Evolutionary conservation across 176 grass and related monocot species (phyloP).

Genomic region (Oryza australiensis): DNA sequence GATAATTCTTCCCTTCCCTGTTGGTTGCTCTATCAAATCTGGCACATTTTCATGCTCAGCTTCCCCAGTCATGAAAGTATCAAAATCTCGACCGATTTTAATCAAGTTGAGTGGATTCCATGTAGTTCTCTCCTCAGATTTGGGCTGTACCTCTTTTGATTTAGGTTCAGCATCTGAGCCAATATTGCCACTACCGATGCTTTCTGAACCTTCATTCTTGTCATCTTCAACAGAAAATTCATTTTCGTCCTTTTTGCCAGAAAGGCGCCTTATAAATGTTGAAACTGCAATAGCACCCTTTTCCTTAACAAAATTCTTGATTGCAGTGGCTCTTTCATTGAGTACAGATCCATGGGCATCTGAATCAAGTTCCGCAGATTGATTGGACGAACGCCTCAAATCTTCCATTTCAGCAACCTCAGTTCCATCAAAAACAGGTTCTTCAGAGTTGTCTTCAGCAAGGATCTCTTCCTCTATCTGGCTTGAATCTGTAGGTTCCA

Average conservation of each 20-base stretch:
- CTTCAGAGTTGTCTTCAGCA: constrained; percentile 66
- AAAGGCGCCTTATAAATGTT: constrained; percentile 80
- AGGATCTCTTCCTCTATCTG: constrained; percentile 48
- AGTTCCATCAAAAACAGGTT: constrained; percentile 94
- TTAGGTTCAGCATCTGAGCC: constrained; percentile 44
- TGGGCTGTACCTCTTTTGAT: constrained; percentile 46
- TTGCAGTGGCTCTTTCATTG: constrained; percentile 79
- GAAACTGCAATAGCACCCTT: constrained; percentile 77
- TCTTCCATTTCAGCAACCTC: constrained; percentile 76
- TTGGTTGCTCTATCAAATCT: constrained; percentile 40
- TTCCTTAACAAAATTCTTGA: constrained; percentile 91
- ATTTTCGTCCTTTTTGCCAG: constrained; percentile 83
- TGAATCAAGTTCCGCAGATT: constrained; percentile 46
- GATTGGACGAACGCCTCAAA: constrained; percentile 47
- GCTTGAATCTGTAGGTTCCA: constrained; percentile 42
- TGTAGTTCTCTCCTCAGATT: constrained; percentile 52
- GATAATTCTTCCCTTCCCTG: constrained; percentile 67
- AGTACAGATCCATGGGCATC: constrained; percentile 51
- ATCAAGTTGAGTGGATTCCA: constrained; percentile 97
- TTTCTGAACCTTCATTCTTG: constrained; percentile 46
- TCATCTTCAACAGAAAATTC: constrained; percentile 48
- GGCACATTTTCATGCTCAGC: constrained; percentile 24
- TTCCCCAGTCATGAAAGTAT: constrained; percentile 47
- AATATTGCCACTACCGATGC: constrained; percentile 29
- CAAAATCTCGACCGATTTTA: constrained; percentile 62